phyloP scores from a whole-genome alignment of 2,329 filamentous ascomycete genomes.

The Colletotrichum echinochloae region DNA sequence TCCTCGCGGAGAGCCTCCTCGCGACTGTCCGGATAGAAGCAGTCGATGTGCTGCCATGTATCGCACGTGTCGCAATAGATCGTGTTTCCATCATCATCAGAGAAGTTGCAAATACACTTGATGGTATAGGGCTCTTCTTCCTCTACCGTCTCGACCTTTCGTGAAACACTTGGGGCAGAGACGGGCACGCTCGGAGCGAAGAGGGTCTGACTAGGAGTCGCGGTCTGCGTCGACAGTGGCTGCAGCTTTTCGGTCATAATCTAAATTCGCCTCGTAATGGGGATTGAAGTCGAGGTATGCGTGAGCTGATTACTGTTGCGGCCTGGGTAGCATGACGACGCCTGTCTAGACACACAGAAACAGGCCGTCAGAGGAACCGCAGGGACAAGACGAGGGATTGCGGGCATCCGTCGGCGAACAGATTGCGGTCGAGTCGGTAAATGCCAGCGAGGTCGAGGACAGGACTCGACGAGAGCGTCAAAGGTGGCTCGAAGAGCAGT shows the following conservation, averaged over 20 bases:
- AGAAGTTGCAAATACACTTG: slow-evolving; percentile 95
- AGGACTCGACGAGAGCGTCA: slow-evolving; percentile 25
- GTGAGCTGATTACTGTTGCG: slow-evolving; percentile 61
- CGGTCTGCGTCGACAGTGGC: slow-evolving; percentile 66
- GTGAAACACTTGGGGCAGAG: slow-evolving; percentile 55
- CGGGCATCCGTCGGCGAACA: slow-evolving; percentile 37
- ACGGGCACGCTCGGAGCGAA: slow-evolving; percentile 55
- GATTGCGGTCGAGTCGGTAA: slow-evolving; percentile 16
- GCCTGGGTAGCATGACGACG: slow-evolving; percentile 71
- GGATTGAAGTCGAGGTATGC: slow-evolving; percentile 50
- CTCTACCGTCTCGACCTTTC: slow-evolving; percentile 66
- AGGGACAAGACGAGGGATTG: slow-evolving; percentile 18
- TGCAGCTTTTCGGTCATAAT: slow-evolving; percentile 73
- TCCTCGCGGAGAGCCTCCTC: slow-evolving; percentile 77
- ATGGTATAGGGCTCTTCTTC: slow-evolving; percentile 92
- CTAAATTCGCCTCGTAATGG: slow-evolving; percentile 60
- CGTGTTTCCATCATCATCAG: slow-evolving; percentile 96
- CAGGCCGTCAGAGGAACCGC: slow-evolving; percentile 15
- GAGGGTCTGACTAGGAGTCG: slow-evolving; percentile 65
- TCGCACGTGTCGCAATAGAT: slow-evolving; percentile 97
- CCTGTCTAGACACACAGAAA: slow-evolving; percentile 56
- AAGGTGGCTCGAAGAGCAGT: slow-evolving; percentile 14
- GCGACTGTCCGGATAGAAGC: slow-evolving; percentile 85
- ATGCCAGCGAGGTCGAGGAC: slow-evolving; percentile 13
- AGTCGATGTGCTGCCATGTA: slow-evolving; percentile 98